These are phyloP conservation scores for Asclepias syriaca DNA, from an alignment of 257 asterid species.

Conservation along the genomic window DNA sequence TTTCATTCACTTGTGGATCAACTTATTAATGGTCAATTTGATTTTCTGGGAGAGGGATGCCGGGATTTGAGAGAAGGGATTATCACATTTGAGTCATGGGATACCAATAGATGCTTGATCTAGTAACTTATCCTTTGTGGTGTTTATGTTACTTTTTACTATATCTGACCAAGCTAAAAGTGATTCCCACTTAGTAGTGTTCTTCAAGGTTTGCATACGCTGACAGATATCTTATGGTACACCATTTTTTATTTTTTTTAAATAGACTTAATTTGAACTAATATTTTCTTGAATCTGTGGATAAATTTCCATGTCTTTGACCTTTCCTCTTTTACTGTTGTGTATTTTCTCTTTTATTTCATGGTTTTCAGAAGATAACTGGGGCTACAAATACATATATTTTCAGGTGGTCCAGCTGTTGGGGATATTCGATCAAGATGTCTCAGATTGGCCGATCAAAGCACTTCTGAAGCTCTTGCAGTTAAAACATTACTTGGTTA, in stretches of 20 bases:
- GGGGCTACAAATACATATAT: slow-evolving; percentile 2
- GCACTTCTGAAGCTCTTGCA: slow-evolving; percentile 85
- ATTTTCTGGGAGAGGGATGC: not conserved
- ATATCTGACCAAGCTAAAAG: slow-evolving; percentile 1
- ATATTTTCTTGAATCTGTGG: not conserved
- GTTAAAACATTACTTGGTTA: slow-evolving; percentile 86
- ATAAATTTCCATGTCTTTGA: not conserved
- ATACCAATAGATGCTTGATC: not conserved
- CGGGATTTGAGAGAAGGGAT: not conserved
- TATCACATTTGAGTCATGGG: not conserved
- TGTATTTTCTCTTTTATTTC: not conserved
- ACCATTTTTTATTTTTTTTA: not conserved
- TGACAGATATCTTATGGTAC: not conserved
- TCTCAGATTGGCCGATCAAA: slow-evolving; percentile 83
- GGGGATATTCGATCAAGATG: slow-evolving; percentile 98
- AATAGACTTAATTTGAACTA: not conserved
- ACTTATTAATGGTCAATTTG: not conserved
- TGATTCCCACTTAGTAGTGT: not conserved
- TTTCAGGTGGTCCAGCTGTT: slow-evolving; percentile 97
- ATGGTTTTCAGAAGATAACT: not conserved
- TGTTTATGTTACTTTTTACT: not conserved
- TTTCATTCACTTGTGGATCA: not conserved
- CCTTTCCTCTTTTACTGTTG: not conserved
- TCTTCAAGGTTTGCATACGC: not conserved
- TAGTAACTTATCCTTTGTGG: not conserved